Evolutionary conservation across 225 moss, liverwort and hornwort genomes (phyloP).

Genomic region (Sphagnum contortum): DNA sequence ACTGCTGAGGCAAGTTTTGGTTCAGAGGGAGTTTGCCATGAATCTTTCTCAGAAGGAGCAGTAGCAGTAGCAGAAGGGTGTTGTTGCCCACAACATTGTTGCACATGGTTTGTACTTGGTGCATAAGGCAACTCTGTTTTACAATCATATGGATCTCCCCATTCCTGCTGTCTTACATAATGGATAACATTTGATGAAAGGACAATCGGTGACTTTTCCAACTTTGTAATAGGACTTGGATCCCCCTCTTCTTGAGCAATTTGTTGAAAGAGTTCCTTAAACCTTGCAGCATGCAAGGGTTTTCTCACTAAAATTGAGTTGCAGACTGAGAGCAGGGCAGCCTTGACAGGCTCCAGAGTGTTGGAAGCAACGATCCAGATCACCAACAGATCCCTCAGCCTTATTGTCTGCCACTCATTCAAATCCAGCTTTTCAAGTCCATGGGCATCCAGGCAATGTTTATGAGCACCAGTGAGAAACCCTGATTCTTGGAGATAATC

Average conservation of each 20-base stretch:
- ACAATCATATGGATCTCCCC: conserved; percentile 51
- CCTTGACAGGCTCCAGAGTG: conserved; percentile 58
- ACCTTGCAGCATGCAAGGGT: conserved; percentile 55
- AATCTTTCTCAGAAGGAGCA: neutral
- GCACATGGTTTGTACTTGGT: conserved; percentile 3
- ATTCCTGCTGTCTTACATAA: conserved; percentile 55
- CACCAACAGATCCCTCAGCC: conserved; percentile 32
- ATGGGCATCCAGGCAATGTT: conserved; percentile 22
- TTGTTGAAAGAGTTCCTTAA: conserved; percentile 68
- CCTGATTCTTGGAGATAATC: conserved; percentile 39
- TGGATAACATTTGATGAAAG: conserved; percentile 39
- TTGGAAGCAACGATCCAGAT: conserved; percentile 71
- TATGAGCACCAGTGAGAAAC: conserved; percentile 23
- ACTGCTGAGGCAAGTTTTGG: no score
- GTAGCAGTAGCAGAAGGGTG: conserved; percentile 13
- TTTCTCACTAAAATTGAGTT: conserved; percentile 63
- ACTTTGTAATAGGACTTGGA: conserved; percentile 20
- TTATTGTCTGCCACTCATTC: conserved; percentile 21
- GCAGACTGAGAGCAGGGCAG: conserved; percentile 37
- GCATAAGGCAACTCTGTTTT: conserved; percentile 33
- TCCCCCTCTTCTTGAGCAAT: conserved; percentile 42
- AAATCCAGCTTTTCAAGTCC: conserved; percentile 49
- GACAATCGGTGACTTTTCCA: conserved; percentile 24
- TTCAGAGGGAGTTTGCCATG: no score
- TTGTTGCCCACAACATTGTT: neutral